These are phyloP conservation scores for Helianthus tuberosus DNA, from an alignment of 129 eudicot species.

Conservation along the genomic window DNA sequence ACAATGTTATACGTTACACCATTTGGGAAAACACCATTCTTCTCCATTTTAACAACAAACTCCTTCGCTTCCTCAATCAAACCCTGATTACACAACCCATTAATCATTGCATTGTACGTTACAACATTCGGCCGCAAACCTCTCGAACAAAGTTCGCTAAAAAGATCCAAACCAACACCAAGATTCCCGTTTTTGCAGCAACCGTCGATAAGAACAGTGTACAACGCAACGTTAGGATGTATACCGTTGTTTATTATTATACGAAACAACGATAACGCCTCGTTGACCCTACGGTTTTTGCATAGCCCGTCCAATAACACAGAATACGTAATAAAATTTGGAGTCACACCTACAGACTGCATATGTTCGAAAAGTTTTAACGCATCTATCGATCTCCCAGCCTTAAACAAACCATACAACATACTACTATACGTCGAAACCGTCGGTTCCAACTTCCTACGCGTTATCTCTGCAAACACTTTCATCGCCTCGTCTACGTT, in stretches of 20 bases:
- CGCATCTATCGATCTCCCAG: constrained; percentile 31
- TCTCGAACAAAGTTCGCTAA: constrained; percentile 19
- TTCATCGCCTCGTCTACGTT: constrained; percentile 30
- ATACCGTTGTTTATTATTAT: constrained; percentile 31
- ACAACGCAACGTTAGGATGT: constrained; percentile 18
- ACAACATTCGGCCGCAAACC: constrained; percentile 38
- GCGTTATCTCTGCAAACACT: constrained; percentile 27
- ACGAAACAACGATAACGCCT: constrained; percentile 42
- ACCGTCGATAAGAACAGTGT: constrained; percentile 40
- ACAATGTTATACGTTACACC: constrained; percentile 36
- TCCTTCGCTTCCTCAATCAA: constrained; percentile 41
- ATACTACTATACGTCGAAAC: constrained; percentile 34
- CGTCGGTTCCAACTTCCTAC: constrained; percentile 29
- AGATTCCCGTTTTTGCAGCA: constrained; percentile 31
- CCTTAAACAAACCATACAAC: constrained; percentile 33
- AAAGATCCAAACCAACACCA: constrained; percentile 31
- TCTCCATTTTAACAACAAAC: constrained; percentile 49
- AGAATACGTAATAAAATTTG: constrained; percentile 32
- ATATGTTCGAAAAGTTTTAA: constrained; percentile 33
- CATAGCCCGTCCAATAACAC: constrained; percentile 47
- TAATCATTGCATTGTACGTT: constrained; percentile 37
- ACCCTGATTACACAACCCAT: constrained; percentile 44
- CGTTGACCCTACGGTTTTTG: constrained; percentile 32
- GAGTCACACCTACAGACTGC: constrained; percentile 22
- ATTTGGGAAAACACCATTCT: constrained; percentile 39